These are phyloP conservation scores for Phaffomyces thermotolerans DNA, from an alignment of 805 yeast genomes.

Conservation along the genomic window DNA sequence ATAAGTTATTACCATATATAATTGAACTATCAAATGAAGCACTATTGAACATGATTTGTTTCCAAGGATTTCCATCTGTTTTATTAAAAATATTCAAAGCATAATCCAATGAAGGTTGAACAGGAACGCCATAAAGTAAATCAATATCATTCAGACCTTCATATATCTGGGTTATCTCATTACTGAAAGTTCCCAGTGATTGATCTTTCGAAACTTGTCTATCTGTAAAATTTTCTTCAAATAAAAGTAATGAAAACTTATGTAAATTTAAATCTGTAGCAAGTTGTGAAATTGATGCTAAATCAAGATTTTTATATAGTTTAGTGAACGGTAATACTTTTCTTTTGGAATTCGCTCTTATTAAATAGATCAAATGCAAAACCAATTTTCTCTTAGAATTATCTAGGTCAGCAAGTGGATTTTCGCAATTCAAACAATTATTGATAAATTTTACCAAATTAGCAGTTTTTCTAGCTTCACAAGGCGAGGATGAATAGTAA, in stretches of 20 bases:
- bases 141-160: conserved; percentile 54
- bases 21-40: conserved; percentile 46
- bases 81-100: conserved; percentile 38
- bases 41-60: conserved; percentile 45
- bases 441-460: background rate
- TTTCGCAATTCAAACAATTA: background rate
- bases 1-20: conserved; percentile 7
- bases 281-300: conserved; percentile 9
- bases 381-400: conserved; percentile 9
- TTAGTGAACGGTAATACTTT: conserved; percentile 12
- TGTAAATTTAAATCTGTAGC: conserved; percentile 20
- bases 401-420: background rate
- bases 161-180: conserved; percentile 33
- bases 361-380: conserved; percentile 21
- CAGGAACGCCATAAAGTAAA: conserved; percentile 57
- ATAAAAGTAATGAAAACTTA: conserved; percentile 28
- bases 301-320: conserved; percentile 19
- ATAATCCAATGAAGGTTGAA: conserved; percentile 43
- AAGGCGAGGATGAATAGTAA: conserved; percentile 16
- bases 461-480: conserved; percentile 1
- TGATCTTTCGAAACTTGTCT: background rate
- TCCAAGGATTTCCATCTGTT: conserved; percentile 28
- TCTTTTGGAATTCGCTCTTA: conserved; percentile 10
- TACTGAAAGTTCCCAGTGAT: background rate
- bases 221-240: conserved; percentile 26